These are phyloP conservation scores for Pichia exigua DNA, from an alignment of 805 yeast species.

Conservation along the genomic window DNA sequence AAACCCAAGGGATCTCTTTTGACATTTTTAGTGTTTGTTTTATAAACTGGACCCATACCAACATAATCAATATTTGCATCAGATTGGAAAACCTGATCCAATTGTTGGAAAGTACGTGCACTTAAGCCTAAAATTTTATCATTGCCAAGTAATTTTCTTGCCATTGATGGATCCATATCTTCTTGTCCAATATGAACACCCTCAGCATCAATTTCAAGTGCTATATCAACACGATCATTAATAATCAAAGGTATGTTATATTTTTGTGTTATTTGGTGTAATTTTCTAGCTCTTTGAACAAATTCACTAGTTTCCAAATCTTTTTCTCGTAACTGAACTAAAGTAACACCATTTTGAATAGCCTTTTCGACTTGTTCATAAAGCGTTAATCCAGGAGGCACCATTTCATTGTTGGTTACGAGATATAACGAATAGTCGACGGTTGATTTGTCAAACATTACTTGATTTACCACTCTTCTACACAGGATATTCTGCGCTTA, in stretches of 20 bases:
- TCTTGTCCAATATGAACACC: slow-evolving; percentile 84
- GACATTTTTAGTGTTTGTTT: slow-evolving; percentile 62
- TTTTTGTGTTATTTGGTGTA: slow-evolving; percentile 53
- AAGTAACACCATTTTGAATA: slow-evolving; percentile 63
- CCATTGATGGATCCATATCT: slow-evolving; percentile 62
- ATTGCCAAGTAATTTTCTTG: slow-evolving; percentile 59
- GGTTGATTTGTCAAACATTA: neutral
- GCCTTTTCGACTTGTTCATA: slow-evolving; percentile 57
- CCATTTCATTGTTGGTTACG: slow-evolving; percentile 73
- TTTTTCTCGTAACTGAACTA: slow-evolving; percentile 82
- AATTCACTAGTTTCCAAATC: slow-evolving; percentile 59
- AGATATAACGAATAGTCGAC: slow-evolving; percentile 59
- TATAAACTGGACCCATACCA: slow-evolving; percentile 76
- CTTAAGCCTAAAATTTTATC: slow-evolving; percentile 75
- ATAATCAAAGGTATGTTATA: slow-evolving; percentile 70
- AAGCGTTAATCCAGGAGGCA: slow-evolving; percentile 52
- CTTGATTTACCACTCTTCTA: too few species aligned
- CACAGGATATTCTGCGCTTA: too few species aligned
- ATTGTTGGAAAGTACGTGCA: slow-evolving; percentile 53
- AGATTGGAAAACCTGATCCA: slow-evolving; percentile 14
- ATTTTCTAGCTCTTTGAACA: slow-evolving; percentile 47
- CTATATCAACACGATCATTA: slow-evolving; percentile 83
- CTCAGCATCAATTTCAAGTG: slow-evolving; percentile 81
- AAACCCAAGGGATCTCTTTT: slow-evolving; percentile 59
- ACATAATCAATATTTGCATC: slow-evolving; percentile 61